Percentiles rank a stretch among this genome's conserved stretches.
These are phyloP conservation scores for Gaultheria prostrata DNA, from an alignment of 148 eudicot species.

Conservation along the genomic window DNA sequence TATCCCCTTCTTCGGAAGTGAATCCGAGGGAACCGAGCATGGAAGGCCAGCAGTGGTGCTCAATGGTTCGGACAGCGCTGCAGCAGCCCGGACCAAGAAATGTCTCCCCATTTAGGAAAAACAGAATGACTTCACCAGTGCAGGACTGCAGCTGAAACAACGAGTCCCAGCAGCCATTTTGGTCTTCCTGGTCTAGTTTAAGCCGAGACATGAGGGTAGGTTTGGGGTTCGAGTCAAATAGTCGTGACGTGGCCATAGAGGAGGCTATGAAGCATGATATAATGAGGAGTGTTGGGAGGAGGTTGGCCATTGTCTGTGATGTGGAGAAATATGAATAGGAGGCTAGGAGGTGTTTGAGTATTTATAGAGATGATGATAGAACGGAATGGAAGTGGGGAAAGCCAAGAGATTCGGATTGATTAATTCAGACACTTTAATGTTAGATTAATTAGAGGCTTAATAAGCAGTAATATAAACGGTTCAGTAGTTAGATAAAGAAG, in stretches of 20 bases:
- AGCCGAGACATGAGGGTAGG: neutral
- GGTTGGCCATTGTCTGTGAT: neutral
- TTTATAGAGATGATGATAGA: neutral
- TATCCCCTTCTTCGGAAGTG: constrained; percentile 35
- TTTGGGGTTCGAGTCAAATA: neutral
- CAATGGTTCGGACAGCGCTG: constrained; percentile 34
- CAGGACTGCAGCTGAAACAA: constrained; percentile 43
- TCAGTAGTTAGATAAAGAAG: neutral
- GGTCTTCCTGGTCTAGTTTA: neutral
- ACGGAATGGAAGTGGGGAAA: neutral
- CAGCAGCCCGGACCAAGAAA: constrained; percentile 51
- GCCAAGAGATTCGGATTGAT: neutral
- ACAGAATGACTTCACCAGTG: constrained; percentile 50
- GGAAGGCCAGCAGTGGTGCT: constrained; percentile 47
- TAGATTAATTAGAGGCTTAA: too few relatives aligned
- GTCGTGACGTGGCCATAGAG: neutral
- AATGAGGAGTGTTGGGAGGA: neutral
- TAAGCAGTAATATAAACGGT: neutral
- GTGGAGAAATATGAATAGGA: too few relatives aligned
- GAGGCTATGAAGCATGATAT: neutral
- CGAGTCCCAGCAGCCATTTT: constrained; percentile 44
- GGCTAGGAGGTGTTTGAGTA: neutral
- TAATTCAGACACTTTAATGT: neutral
- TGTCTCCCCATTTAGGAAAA: constrained; percentile 44
- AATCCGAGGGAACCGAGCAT: constrained; percentile 47